Conservation (phyloP, 169 alveolate genomes). For the Plasmodium billcollinsi region DNA sequence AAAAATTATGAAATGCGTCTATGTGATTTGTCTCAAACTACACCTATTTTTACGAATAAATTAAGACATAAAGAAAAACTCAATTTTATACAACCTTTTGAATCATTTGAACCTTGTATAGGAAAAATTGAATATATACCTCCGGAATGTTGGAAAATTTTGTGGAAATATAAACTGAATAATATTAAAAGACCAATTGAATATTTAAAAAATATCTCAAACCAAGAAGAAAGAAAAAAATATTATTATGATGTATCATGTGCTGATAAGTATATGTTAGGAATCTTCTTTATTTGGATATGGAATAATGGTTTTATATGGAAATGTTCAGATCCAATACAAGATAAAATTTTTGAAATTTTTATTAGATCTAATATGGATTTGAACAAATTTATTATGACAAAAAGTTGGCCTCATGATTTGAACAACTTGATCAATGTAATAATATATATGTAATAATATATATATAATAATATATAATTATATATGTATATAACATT, state of each 20-base stretch:
- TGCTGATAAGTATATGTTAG: slow-evolving; percentile 81
- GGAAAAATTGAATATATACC: slow-evolving; percentile 90
- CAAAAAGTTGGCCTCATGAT: slow-evolving; percentile 54
- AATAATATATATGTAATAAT: background rate
- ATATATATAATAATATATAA: background rate
- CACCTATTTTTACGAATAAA: slow-evolving; percentile 81
- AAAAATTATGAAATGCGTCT: slow-evolving; percentile 79
- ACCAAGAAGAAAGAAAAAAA: slow-evolving; percentile 73
- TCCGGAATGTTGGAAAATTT: slow-evolving; percentile 87
- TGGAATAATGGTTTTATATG: slow-evolving; percentile 88
- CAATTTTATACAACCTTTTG: slow-evolving; percentile 75
- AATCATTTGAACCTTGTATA: slow-evolving; percentile 88
- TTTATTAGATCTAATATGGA: slow-evolving; percentile 49
- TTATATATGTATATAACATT: background rate
- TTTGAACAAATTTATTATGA: slow-evolving; percentile 35
- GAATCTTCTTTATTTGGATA: slow-evolving; percentile 83
- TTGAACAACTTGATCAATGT: slow-evolving; percentile 46
- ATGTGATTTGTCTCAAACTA: slow-evolving; percentile 86
- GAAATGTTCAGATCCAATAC: slow-evolving; percentile 85
- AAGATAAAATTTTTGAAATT: slow-evolving; percentile 76
- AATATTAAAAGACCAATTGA: slow-evolving; percentile 37
- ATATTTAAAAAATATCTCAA: slow-evolving; percentile 22
- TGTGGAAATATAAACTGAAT: slow-evolving; percentile 74
- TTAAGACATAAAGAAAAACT: slow-evolving; percentile 78
- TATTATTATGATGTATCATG: slow-evolving; percentile 83